Evolutionary conservation across 139 green algal genomes (phyloP).

Genomic region (Axilococcus clingmanii): DNA sequence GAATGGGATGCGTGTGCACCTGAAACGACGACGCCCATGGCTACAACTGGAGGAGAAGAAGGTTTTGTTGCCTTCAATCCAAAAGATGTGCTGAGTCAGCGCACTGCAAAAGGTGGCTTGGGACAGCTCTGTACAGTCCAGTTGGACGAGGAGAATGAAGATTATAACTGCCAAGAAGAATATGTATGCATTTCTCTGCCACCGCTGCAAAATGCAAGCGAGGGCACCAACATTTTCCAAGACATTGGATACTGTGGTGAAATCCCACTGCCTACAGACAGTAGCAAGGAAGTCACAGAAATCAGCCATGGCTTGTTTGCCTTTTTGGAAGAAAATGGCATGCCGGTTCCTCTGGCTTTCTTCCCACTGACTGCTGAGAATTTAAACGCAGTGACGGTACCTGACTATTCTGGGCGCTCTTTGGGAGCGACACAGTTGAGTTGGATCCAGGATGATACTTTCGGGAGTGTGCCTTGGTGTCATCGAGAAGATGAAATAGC

Average conservation of each 20-base stretch:
- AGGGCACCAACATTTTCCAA: too few species aligned
- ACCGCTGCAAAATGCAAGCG: not conserved
- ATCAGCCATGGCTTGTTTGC: too few species aligned
- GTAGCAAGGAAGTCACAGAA: too few species aligned
- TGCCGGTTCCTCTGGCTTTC: constrained; percentile 15
- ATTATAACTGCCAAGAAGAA: too few species aligned
- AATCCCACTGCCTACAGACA: too few species aligned
- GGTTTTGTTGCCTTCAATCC: not conserved
- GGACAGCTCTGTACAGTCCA: not conserved
- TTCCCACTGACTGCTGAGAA: constrained; percentile 15
- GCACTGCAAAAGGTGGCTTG: not conserved
- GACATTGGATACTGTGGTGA: too few species aligned
- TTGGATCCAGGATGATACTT: constrained; percentile 9
- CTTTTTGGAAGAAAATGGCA: too few species aligned
- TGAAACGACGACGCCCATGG: not conserved
- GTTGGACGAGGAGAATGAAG: not conserved
- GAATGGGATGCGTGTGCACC: not conserved
- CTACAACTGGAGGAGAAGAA: not conserved
- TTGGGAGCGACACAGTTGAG: not conserved
- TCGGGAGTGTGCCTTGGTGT: constrained; percentile 11
- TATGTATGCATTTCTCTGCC: not conserved
- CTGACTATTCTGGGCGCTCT: constrained; percentile 1
- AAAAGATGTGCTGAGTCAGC: not conserved
- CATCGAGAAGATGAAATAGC: not conserved
- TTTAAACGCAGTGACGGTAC: constrained; percentile 4